phyloP scores from a whole-genome alignment of 192 early-diverging fungal species.

The Coemansia sp. region DNA sequence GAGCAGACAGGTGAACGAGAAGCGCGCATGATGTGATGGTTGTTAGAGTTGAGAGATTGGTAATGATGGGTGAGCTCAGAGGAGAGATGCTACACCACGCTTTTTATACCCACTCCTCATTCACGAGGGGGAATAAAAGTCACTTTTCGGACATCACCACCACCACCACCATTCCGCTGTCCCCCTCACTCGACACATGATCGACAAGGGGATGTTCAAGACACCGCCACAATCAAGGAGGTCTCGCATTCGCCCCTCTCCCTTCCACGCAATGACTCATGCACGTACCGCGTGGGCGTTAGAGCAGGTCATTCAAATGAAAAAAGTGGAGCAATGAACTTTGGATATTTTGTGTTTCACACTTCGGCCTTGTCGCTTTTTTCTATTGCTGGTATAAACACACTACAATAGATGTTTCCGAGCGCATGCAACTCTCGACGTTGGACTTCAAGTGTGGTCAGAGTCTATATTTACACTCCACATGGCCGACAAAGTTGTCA shows the following conservation, averaged over 20 bases:
- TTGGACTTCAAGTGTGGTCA: no score
- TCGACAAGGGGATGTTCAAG: background rate
- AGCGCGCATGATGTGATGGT: no score
- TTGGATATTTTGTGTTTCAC: background rate
- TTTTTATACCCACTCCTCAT: background rate
- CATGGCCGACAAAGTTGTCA: no score
- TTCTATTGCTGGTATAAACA: background rate
- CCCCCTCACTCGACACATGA: background rate
- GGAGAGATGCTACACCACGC: background rate
- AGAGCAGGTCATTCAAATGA: background rate
- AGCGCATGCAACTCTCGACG: no score
- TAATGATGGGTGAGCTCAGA: background rate
- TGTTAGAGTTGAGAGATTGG: slow-evolving; percentile 6
- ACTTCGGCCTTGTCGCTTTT: background rate
- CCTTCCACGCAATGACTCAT: background rate
- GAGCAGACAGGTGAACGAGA: background rate
- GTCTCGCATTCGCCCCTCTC: no score
- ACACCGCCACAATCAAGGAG: background rate
- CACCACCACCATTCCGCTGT: background rate
- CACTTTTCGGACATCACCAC: background rate
- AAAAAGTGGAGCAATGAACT: background rate
- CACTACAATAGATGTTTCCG: no score
- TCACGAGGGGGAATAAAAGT: background rate
- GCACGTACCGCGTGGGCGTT: background rate
- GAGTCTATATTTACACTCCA: no score